These are phyloP conservation scores for Mediolabrus comicus DNA, from an alignment of 108 stramenopile species.

Conservation along the genomic window DNA sequence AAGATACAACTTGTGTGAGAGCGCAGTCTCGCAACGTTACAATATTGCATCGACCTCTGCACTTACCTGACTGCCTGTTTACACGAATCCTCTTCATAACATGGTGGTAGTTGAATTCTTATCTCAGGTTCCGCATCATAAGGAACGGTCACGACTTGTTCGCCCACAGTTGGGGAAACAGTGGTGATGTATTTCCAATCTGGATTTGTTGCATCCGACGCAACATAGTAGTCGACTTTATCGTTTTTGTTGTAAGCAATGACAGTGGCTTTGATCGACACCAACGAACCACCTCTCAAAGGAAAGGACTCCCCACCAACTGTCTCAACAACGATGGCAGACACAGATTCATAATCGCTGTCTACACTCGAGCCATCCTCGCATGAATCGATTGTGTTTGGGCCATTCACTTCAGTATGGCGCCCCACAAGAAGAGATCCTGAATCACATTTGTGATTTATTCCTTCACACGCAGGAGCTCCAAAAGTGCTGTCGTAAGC, in stretches of 20 bases:
- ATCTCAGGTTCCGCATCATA: too few species aligned
- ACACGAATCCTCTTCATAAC: too few species aligned
- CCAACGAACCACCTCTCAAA: slow-evolving; percentile 21
- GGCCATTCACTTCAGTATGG: background rate
- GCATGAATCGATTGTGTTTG: slow-evolving; percentile 32
- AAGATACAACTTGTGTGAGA: too few species aligned
- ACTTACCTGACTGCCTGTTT: too few species aligned
- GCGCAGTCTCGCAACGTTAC: too few species aligned
- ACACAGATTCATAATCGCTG: slow-evolving; percentile 10
- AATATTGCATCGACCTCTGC: too few species aligned
- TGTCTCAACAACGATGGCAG: slow-evolving; percentile 12
- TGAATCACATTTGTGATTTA: slow-evolving; percentile 12
- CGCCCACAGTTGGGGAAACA: slow-evolving; percentile 1
- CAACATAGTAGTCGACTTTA: slow-evolving; percentile 24
- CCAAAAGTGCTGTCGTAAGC: slow-evolving; percentile 6
- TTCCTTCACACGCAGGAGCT: slow-evolving; percentile 22
- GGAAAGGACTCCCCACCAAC: slow-evolving; percentile 2
- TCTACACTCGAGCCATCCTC: background rate
- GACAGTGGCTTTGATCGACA: slow-evolving; percentile 16
- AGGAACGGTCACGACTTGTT: slow-evolving; percentile 12
- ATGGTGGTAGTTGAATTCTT: too few species aligned
- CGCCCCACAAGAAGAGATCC: background rate
- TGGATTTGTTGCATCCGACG: slow-evolving; percentile 1
- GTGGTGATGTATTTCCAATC: slow-evolving; percentile 22
- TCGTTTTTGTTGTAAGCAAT: background rate